Evolutionary conservation across 371 early-diverging fungal genomes (phyloP), one percentile per base, ranked within the genome.

Genomic region (Mortierella sp.): DNA sequence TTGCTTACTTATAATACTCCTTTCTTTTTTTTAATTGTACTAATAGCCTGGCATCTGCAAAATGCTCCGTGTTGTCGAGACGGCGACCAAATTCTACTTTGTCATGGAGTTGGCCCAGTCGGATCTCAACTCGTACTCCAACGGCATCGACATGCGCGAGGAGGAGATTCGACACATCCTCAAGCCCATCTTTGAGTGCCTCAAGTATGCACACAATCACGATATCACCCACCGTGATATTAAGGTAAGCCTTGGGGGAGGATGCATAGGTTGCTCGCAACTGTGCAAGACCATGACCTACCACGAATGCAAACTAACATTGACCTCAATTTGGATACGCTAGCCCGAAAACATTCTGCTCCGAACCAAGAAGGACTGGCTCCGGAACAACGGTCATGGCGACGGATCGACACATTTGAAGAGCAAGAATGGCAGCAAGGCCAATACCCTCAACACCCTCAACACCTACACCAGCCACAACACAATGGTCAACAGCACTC

Each of bases 31-130:
- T 6, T 31, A 34, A 24, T 26, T 59, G 13, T 10, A 55, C 34
- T 16, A 34, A 48, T 79, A 83, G 80, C 85, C 85, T 67, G 85
- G 85, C 3, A 73, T 85, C 74, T 85, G 81, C 61, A 85, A 85
- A 55, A 78, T 85, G 75, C 31, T 81, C 14, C 76, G 85, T 11
- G 85, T 85, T n/a, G 79, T 85, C 50, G 85, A 85, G 44, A 85
- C 85, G 10, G 76, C 85, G 5, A 81, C 85, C 6, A 85, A 85
- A 74, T 85, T 81, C 54, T 85, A 85, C 61, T 85, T 85, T 74
- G 85, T 85, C 28, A 85, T 85, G 85, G 85, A 85, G 71, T 64
- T 85, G 44, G 85, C 85, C 0, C 81, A 85, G 26, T 85, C 85
- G 24, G 85, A 85, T 50, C 74, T 85, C 57, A 85, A 85, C 74